Base-by-base conservation (phyloP, 2,329 filamentous ascomycete species). In the Plenodomus biglobosus region DNA sequence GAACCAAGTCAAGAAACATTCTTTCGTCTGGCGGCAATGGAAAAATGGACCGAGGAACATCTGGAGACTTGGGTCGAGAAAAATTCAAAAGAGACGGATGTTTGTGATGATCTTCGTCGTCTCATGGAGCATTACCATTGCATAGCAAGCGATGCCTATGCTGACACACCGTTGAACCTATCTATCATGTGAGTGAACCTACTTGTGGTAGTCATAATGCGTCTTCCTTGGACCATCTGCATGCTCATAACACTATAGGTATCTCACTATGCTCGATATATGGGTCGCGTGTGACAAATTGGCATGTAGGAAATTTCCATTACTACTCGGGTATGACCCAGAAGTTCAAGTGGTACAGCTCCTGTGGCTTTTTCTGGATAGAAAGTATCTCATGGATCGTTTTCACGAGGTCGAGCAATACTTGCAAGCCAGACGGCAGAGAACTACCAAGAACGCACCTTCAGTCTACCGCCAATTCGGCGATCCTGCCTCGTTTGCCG, bases 161-260 rank as follows among this genome's bases (percentile, higher is more conserved):
- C 44, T 0, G 51, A 42, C 0, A 73, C 76, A 2, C 78, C 83
- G 0, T 75, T 80, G 49, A 67, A 65, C 0, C 56, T 71, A 0
- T 86, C 84, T 0, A 51, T 76, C 3, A 84, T 85, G 78, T 47
- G n/a, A n/a, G n/a, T n/a, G n/a, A n/a, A n/a, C n/a, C n/a, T n/a
- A n/a, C n/a, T n/a, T n/a, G n/a, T n/a, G n/a, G n/a, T n/a, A n/a
- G n/a, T n/a, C n/a, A n/a, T n/a, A n/a, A n/a, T n/a, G n/a, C n/a
- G n/a, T n/a, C n/a, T n/a, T n/a, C n/a, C n/a, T n/a, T n/a, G n/a
- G n/a, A n/a, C n/a, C n/a, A n/a, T n/a, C n/a, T n/a, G n/a, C n/a
- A n/a, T n/a, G n/a, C n/a, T n/a, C n/a, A n/a, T n/a, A n/a, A n/a
- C n/a, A n/a, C n/a, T n/a, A n/a, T n/a, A 80, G 44, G 78, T 44